Evolutionary conservation across 1,284 basidiomycete species (phyloP).

Genomic region (Cystobasidium slooffiae): DNA sequence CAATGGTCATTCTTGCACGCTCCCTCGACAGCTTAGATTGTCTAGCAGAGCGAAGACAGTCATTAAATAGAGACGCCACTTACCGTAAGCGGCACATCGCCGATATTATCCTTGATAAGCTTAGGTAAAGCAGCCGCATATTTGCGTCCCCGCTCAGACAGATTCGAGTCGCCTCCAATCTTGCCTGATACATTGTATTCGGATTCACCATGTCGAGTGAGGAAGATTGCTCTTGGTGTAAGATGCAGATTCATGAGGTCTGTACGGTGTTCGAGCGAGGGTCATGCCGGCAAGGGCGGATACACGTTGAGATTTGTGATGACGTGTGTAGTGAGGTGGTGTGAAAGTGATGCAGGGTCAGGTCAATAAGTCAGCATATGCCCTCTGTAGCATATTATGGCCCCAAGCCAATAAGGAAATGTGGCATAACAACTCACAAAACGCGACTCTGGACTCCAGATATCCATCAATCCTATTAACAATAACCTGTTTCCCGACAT

Average conservation of each 20-base stretch:
- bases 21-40: not conserved
- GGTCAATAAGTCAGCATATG: too few relatives aligned
- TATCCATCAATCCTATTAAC: slow-evolving; percentile 66
- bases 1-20: not conserved
- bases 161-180: slow-evolving; percentile 90
- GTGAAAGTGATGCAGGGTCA: too few relatives aligned
- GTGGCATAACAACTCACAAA: slow-evolving; percentile 67
- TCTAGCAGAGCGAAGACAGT: not conserved
- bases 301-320: not conserved
- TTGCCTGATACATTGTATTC: slow-evolving; percentile 96
- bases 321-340: too few relatives aligned
- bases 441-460: slow-evolving; percentile 92
- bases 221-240: slow-evolving; percentile 94
- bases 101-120: slow-evolving; percentile 87
- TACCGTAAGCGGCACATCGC: slow-evolving; percentile 83
- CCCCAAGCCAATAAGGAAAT: too few relatives aligned
- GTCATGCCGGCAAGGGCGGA: too few relatives aligned
- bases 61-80: slow-evolving; percentile 45
- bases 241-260: slow-evolving; percentile 68
- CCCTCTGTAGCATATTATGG: too few relatives aligned
- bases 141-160: slow-evolving; percentile 81
- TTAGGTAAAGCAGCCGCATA: slow-evolving; percentile 86
- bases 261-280: too few relatives aligned
- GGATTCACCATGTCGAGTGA: slow-evolving; percentile 98
- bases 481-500: slow-evolving; percentile 47